phyloP scores from a whole-genome alignment of 2,329 filamentous ascomycete genomes.

The Scorias spongiosa region DNA sequence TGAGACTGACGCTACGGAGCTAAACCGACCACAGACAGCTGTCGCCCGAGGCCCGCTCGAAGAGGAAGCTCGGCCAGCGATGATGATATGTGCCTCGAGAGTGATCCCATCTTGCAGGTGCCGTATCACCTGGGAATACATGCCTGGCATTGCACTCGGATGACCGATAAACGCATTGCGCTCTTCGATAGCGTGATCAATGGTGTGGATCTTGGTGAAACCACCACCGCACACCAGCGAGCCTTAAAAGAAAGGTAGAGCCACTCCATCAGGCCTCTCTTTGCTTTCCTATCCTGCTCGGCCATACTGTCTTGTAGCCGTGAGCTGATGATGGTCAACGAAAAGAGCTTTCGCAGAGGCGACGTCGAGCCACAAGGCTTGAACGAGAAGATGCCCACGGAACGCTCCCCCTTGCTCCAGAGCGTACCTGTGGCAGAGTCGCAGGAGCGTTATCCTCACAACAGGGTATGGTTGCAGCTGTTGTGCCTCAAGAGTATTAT shows the following conservation, averaged over 20 bases:
- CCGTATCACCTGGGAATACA: too few species aligned
- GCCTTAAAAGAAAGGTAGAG: neutral
- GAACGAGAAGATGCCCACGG: slow-evolving; percentile 29
- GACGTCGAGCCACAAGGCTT: neutral
- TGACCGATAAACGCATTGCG: too few species aligned
- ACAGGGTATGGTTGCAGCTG: slow-evolving; percentile 8
- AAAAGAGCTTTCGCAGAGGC: too few species aligned
- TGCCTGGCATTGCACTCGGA: too few species aligned
- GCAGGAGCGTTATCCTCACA: slow-evolving; percentile 36
- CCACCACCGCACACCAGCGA: neutral
- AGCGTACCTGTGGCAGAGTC: slow-evolving; percentile 40
- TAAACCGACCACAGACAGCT: too few species aligned
- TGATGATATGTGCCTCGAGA: neutral
- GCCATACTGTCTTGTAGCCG: too few species aligned
- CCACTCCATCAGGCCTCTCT: too few species aligned
- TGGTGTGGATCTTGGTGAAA: neutral
- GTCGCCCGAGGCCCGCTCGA: neutral
- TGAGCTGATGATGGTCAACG: too few species aligned
- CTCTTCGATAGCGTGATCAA: neutral
- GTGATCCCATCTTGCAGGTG: too few species aligned
- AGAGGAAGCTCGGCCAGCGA: neutral
- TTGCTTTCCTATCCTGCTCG: too few species aligned
- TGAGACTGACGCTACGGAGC: too few species aligned
- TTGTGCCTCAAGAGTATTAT: neutral
- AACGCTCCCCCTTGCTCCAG: slow-evolving; percentile 53